Percentiles rank a stretch among this genome's conserved stretches.
Conservation (phyloP, 2,329 filamentous ascomycete genomes). For the Stromatinia cepivora region DNA sequence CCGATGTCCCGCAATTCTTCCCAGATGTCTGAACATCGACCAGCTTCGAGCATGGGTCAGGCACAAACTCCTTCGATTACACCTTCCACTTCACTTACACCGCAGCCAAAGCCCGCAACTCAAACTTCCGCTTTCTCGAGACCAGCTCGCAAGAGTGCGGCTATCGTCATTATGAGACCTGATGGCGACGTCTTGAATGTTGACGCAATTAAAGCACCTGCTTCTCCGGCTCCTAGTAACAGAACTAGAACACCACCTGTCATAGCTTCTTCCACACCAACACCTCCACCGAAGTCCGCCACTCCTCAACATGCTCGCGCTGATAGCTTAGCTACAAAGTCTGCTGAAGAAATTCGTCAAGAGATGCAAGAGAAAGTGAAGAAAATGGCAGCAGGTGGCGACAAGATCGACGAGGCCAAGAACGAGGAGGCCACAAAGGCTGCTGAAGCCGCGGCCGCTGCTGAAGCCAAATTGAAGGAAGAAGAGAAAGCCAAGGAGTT, state of each 20-base stretch:
- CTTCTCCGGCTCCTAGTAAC: constrained; percentile 54
- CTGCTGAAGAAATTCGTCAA: constrained; percentile 76
- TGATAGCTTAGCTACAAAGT: constrained; percentile 71
- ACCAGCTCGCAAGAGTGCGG: constrained; percentile 60
- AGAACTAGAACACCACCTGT: constrained; percentile 60
- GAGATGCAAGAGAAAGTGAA: constrained; percentile 65
- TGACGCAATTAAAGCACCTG: constrained; percentile 65
- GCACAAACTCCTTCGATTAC: constrained; percentile 40
- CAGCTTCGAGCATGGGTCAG: constrained; percentile 47
- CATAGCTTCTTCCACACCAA: constrained; percentile 68
- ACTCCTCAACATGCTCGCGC: constrained; percentile 67
- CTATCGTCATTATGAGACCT: constrained; percentile 81
- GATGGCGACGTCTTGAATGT: constrained; percentile 75
- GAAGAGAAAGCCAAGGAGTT: constrained; percentile 41
- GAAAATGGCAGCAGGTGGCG: constrained; percentile 41
- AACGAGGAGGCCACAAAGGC: constrained; percentile 42
- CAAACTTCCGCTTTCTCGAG: constrained; percentile 41
- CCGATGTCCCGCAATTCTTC: constrained; percentile 82
- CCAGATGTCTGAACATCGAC: constrained; percentile 66
- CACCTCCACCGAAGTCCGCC: constrained; percentile 74
- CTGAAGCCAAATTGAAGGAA: constrained; percentile 41
- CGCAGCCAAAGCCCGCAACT: constrained; percentile 51
- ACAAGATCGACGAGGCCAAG: constrained; percentile 41
- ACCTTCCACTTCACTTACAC: constrained; percentile 48
- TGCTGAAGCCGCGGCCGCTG: constrained; percentile 36